A percentile compares a stretch with the other conserved stretches of the same genome.
Conservation (phyloP, 345 rosid species). For the Syzygium aromaticum region DNA sequence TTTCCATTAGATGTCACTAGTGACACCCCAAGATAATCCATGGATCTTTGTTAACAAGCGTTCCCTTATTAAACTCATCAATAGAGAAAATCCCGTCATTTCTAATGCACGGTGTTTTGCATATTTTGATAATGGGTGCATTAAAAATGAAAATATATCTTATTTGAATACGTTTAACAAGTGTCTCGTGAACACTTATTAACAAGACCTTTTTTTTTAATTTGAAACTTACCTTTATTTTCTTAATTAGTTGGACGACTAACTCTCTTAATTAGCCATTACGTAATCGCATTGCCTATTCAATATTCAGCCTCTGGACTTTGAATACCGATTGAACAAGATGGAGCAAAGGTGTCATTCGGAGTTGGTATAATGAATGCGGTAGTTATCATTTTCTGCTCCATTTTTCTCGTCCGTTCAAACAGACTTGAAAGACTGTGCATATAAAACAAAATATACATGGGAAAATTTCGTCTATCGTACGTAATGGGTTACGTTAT, state of each 20-base stretch:
- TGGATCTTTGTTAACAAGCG: too few relatives aligned
- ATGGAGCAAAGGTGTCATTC: neutral
- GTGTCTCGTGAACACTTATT: too few relatives aligned
- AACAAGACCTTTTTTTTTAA: neutral
- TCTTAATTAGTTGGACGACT: too few relatives aligned
- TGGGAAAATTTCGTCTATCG: neutral
- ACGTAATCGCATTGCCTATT: too few relatives aligned
- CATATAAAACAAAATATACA: neutral
- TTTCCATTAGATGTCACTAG: neutral
- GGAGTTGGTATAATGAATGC: neutral
- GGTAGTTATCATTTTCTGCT: neutral
- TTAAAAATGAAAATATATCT: too few relatives aligned
- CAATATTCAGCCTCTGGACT: neutral
- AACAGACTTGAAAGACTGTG: neutral
- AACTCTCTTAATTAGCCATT: neutral
- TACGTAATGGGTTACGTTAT: neutral
- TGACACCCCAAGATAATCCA: too few relatives aligned
- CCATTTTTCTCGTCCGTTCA: neutral
- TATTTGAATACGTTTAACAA: too few relatives aligned
- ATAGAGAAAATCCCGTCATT: too few relatives aligned
- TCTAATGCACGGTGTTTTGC: too few relatives aligned
- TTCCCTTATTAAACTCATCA: neutral
- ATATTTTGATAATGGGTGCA: neutral
- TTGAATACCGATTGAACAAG: neutral
- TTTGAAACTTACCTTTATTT: too few relatives aligned